Base-by-base conservation (phyloP, 805 yeast genomes). In the Teunomyces stri region DNA sequence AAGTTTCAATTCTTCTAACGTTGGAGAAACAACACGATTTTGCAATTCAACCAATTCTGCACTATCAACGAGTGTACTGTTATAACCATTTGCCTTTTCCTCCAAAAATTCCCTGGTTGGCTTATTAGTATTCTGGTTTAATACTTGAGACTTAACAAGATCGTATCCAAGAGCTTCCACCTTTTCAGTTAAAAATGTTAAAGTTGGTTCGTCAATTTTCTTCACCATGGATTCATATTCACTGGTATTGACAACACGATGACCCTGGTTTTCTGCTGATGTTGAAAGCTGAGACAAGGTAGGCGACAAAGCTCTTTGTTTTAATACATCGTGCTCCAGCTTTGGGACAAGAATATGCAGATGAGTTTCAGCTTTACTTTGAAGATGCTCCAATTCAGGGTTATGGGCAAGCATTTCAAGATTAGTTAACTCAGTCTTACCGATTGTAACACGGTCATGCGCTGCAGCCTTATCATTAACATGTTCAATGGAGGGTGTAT, bases 241-340 rank as follows among this genome's bases (percentile, higher is more conserved):
- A 2, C 36, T 28, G 4, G 51, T 12, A 11, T 52, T 48, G 4
- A 54, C 48, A 10, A 48, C 38, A 1, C 31, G 29, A 27, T 35
- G 42, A 6, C 44, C 51, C 20, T 30, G 25, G 3, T 27, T 27
- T 30, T 55, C 51, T 7, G 59, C 59, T 15, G 51, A 54, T 12
- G 27, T 7, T 12, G 37, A 7, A 10, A 49, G 30, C 18, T 45
- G 41, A n/a, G 43, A 60, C 18, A 60, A 28, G 12, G 50, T 55
- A 10, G 72, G 71, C n/a, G 49, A 41, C 22, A 55, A 33, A 1
- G 51, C 53, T 15, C 18, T 38, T 9, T 58, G 52, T 15, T 48
- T 33, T 18, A 46, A 36, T 5, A 21, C 34, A 18, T 29, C 15
- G 18, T 28, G 37, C 11, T 46, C 50, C 15, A 45, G 37, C 21